These are phyloP conservation scores for Pulveroboletus sp. DNA, from an alignment of 768 basidiomycete genomes.

Conservation along the genomic window DNA sequence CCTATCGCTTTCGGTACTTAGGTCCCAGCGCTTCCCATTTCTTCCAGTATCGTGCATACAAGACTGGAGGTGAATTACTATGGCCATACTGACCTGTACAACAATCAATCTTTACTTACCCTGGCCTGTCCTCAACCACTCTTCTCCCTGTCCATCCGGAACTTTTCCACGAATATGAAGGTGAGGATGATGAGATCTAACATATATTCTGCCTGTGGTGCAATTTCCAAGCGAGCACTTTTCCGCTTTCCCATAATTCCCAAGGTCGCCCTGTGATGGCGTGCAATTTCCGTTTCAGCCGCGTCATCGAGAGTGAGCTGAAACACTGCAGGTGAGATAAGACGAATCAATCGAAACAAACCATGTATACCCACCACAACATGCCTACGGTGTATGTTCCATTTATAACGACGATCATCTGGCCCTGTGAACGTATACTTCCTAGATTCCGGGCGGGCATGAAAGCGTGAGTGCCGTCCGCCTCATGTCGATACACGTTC, in stretches of 20 bases:
- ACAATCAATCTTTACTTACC: too few species aligned
- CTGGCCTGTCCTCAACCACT: neutral
- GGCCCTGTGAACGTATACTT: slow-evolving; percentile 29
- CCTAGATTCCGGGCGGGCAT: neutral
- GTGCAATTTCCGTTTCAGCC: slow-evolving; percentile 11
- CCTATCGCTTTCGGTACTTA: too few species aligned
- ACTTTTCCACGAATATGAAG: slow-evolving; percentile 29
- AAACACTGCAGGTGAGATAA: neutral
- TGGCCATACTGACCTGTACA: too few species aligned
- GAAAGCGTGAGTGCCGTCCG: neutral
- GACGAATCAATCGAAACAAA: neutral
- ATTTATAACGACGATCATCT: slow-evolving; percentile 31
- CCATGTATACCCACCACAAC: slow-evolving; percentile 10
- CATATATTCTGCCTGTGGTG: slow-evolving; percentile 21
- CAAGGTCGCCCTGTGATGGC: slow-evolving; percentile 20
- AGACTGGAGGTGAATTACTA: too few species aligned
- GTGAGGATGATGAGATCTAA: slow-evolving; percentile 25
- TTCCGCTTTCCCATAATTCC: slow-evolving; percentile 24
- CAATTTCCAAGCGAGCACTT: slow-evolving; percentile 20
- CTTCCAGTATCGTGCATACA: too few species aligned
- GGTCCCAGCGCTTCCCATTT: too few species aligned
- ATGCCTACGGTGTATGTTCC: slow-evolving; percentile 18
- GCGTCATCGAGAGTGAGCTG: slow-evolving; percentile 21
- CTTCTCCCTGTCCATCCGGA: slow-evolving; percentile 24
- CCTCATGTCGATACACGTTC: neutral